Percentiles rank a stretch among this genome's conserved stretches.
Evolutionary conservation across 2,329 filamentous ascomycete genomes (phyloP).

Genomic region (Aspergillus ochraceus): DNA sequence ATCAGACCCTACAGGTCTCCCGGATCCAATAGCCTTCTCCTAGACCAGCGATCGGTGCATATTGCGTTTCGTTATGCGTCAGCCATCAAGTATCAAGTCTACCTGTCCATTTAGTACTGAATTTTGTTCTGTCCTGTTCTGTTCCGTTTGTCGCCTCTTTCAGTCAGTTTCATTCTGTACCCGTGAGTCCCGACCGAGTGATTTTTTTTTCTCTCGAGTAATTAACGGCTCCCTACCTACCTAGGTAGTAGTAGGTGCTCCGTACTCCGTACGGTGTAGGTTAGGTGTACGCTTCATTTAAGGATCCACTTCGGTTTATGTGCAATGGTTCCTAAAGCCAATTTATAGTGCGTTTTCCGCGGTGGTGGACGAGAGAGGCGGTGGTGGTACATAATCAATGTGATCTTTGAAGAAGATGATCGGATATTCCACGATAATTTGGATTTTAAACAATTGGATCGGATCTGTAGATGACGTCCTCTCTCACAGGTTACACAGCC

Average conservation of each 20-base stretch:
- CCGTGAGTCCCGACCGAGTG: not conserved
- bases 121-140: not conserved
- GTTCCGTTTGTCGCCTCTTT: not conserved
- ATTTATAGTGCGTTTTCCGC: not conserved
- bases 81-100: not conserved
- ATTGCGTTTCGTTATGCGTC: not conserved
- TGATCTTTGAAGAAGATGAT: not conserved
- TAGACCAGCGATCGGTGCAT: not conserved
- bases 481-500: not conserved
- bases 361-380: not conserved
- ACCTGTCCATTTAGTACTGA: not conserved
- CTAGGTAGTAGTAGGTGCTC: too few relatives aligned
- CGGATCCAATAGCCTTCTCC: not conserved
- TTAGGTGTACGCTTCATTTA: not conserved
- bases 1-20: conserved; percentile 1
- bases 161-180: not conserved
- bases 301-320: not conserved
- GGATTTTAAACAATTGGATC: not conserved
- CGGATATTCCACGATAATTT: not conserved
- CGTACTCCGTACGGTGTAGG: too few relatives aligned
- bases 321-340: not conserved
- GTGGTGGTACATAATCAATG: too few relatives aligned
- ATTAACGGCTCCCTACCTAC: too few relatives aligned
- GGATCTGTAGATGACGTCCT: not conserved
- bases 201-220: not conserved